phyloP scores from a whole-genome alignment of 108 stramenopile genomes.

The Seminavis robusta region DNA sequence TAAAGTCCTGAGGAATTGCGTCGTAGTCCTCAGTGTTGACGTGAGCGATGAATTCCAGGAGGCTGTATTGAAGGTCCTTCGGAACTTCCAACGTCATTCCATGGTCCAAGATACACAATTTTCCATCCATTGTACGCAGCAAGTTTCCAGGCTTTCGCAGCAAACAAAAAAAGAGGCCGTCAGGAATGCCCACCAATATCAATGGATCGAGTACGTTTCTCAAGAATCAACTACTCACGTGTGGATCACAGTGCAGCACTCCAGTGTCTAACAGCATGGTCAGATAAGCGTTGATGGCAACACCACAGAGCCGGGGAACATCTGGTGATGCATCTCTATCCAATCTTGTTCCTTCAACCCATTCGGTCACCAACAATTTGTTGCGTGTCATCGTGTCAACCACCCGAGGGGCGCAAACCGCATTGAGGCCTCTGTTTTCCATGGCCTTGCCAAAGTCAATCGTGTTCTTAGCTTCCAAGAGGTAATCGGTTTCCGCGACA shows the following conservation, averaged over 20 bases:
- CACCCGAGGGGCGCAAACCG: slow-evolving; percentile 77
- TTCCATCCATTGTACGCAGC: slow-evolving; percentile 77
- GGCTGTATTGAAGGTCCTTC: slow-evolving; percentile 72
- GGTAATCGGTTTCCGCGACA: slow-evolving; percentile 89
- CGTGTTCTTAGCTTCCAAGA: slow-evolving; percentile 76
- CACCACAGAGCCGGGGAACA: slow-evolving; percentile 77
- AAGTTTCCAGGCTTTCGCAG: slow-evolving; percentile 65
- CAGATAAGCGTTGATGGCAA: slow-evolving; percentile 82
- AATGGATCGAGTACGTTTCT: too few species aligned
- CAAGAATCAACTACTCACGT: too few species aligned
- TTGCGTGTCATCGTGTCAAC: slow-evolving; percentile 56
- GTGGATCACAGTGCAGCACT: slow-evolving; percentile 63
- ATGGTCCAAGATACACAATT: slow-evolving; percentile 84
- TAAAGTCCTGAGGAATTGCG: slow-evolving; percentile 79
- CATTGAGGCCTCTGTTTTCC: slow-evolving; percentile 64
- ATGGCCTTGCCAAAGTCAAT: slow-evolving; percentile 64
- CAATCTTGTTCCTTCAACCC: slow-evolving; percentile 87
- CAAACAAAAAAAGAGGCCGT: too few species aligned
- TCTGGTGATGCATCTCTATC: slow-evolving; percentile 61
- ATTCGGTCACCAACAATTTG: slow-evolving; percentile 86
- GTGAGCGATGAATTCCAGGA: slow-evolving; percentile 89
- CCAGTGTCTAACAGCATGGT: slow-evolving; percentile 85
- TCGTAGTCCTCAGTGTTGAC: slow-evolving; percentile 86
- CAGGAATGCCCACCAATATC: too few species aligned
- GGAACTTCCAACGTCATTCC: slow-evolving; percentile 83